phyloP scores from a whole-genome alignment of 495 filamentous ascomycete genomes.

The Usnea hakonensis region DNA sequence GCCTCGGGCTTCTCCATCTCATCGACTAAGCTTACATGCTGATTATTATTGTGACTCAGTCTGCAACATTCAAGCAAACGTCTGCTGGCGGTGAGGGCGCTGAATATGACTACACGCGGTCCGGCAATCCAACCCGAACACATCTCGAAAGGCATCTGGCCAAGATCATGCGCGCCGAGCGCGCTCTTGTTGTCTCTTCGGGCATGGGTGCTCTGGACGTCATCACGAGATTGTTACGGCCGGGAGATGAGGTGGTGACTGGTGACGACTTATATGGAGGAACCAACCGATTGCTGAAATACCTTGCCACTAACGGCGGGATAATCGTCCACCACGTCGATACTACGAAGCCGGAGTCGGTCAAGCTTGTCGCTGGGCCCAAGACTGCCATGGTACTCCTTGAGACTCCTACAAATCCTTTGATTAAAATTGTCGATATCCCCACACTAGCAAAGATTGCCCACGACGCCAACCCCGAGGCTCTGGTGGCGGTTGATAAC shows the following conservation, averaged over 20 bases:
- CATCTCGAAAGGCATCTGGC: constrained; percentile 95
- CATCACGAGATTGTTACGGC: constrained; percentile 84
- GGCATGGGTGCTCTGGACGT: constrained; percentile 98
- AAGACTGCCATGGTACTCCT: constrained; percentile 95
- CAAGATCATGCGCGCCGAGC: constrained; percentile 94
- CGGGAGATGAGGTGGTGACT: constrained; percentile 94
- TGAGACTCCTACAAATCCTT: constrained; percentile 92
- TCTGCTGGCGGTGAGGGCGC: constrained; percentile 59
- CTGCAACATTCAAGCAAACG: constrained; percentile 93
- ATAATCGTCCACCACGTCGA: constrained; percentile 96
- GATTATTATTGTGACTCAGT: constrained; percentile 38
- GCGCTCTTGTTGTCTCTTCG: constrained; percentile 85
- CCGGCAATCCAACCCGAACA: constrained; percentile 91
- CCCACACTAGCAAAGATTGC: constrained; percentile 61
- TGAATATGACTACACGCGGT: constrained; percentile 97
- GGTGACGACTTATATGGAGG: constrained; percentile 96
- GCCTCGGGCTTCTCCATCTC: neutral
- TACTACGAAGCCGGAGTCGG: constrained; percentile 65
- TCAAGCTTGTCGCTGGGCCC: constrained; percentile 55
- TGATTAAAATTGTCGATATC: constrained; percentile 97
- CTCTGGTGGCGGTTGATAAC: constrained; percentile 90
- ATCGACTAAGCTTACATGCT: constrained; percentile 1
- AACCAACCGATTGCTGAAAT: constrained; percentile 89
- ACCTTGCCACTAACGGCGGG: constrained; percentile 73
- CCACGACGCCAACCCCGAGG: constrained; percentile 70